phyloP scores from a whole-genome alignment of 163 green algal genomes.

The Scenedesmus sp. region DNA sequence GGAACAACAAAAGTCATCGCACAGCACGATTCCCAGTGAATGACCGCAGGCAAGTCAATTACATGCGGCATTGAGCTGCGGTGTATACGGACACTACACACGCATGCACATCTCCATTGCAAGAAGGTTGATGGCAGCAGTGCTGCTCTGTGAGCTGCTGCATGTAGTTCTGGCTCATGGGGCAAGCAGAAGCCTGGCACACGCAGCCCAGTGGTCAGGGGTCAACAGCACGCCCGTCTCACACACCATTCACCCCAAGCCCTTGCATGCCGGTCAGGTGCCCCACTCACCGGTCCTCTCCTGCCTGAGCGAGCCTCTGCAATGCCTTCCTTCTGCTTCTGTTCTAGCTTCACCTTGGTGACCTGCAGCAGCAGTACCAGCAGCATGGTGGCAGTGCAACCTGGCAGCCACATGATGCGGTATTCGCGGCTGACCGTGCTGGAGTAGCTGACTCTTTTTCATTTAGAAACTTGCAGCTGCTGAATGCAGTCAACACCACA shows the following conservation, averaged over 20 bases:
- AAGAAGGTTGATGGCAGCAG: neutral
- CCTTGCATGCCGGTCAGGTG: neutral
- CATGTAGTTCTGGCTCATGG: neutral
- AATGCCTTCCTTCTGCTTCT: conserved; percentile 97
- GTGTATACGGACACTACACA: neutral
- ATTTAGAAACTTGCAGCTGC: no score
- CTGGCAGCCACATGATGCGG: neutral
- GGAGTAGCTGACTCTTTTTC: no score
- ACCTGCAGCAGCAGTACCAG: conserved; percentile 67
- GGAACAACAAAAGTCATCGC: neutral
- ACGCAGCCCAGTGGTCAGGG: no score
- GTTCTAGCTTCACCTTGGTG: conserved; percentile 94
- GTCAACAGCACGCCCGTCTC: no score
- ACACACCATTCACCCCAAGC: no score
- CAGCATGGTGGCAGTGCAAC: neutral
- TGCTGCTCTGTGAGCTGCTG: neutral
- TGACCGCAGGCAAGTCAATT: neutral
- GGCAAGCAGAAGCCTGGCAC: neutral
- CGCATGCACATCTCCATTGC: neutral
- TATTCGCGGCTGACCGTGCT: no score
- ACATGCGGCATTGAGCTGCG: neutral
- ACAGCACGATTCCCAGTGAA: neutral
- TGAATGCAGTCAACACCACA: no score
- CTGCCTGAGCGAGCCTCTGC: conserved; percentile 90
- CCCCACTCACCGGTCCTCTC: conserved; percentile 68